Percentiles rank a stretch among this genome's conserved stretches.
phyloP scores from a whole-genome alignment of 2,329 filamentous ascomycete genomes.

The Paecilomyces dactylethromorphus region DNA sequence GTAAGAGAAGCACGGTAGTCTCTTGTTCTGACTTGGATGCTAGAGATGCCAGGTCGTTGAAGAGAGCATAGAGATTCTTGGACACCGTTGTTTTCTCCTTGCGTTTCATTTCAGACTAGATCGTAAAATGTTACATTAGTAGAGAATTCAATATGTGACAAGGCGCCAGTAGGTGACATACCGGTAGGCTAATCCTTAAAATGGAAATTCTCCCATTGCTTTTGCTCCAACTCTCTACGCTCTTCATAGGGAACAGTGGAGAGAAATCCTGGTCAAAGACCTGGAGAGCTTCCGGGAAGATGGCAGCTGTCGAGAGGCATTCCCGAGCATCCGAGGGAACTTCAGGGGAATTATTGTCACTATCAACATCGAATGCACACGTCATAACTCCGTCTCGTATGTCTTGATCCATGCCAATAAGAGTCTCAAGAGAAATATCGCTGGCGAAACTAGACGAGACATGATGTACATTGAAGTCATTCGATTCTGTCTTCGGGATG shows the following conservation, averaged over 20 bases:
- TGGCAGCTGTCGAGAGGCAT: conserved; percentile 15
- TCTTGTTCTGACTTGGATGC: conserved; percentile 49
- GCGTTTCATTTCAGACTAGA: conserved; percentile 5
- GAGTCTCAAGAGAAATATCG: conserved; percentile 5
- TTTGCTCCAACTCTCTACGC: conserved; percentile 23
- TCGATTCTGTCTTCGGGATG: conserved; percentile 8
- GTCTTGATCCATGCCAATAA: neutral
- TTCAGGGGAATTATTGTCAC: neutral
- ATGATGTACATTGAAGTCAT: conserved; percentile 11
- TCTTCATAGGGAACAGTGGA: conserved; percentile 29
- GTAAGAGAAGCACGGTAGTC: conserved; percentile 51
- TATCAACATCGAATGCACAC: neutral
- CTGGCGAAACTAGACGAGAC: conserved; percentile 8
- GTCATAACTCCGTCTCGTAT: neutral
- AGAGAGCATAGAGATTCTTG: conserved; percentile 38
- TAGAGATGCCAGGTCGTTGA: conserved; percentile 41
- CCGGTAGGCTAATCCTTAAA: conserved; percentile 28
- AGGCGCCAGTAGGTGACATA: conserved; percentile 16
- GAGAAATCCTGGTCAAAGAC: conserved; percentile 12
- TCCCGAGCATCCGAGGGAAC: conserved; percentile 9
- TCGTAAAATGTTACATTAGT: conserved; percentile 13
- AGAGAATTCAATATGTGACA: neutral
- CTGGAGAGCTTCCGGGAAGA: conserved; percentile 8
- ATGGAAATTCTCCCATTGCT: conserved; percentile 13
- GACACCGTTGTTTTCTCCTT: conserved; percentile 26